Evolutionary conservation across 2,329 filamentous ascomycete species (phyloP), one percentile per base, ranked within the genome.

Genomic region (Microsporum ferrugineum): DNA sequence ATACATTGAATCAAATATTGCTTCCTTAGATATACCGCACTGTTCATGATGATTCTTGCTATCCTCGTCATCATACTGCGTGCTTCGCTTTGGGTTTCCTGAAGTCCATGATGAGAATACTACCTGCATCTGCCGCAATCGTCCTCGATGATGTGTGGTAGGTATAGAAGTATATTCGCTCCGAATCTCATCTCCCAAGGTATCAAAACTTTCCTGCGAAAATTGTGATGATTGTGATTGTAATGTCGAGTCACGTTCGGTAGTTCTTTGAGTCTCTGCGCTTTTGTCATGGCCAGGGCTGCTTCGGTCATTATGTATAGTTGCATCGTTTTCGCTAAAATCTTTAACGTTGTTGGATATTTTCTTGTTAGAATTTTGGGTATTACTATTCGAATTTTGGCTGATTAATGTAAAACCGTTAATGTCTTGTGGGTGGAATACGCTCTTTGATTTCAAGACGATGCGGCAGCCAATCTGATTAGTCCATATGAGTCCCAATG

Each of bases 401-500:
- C 8, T 23, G 7, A 8, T 17, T 34, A 14, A 34, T 8, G 33
- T 55, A 8, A 34, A 17, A 23, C 5, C 2, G 17, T 36, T 34
- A 55, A 17, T 14, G 3, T 12, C 12, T 8, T 8, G 12, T 1
- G 43, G 5, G 17, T 60, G 29, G 41, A 34, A 58, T 63, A 60
- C 31, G 58, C 45, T n/a, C 63, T 63, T 63, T 31, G 65, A 58
- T 87, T 91, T 84, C 58, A 97, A 77, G 0, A 88, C 90, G 62
- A 97, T 84, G 8, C 92, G 87, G 67, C 86, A 86, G 0, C 89
- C 84, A 57, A 96, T 84, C 76, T 96, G 91, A 34, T 91, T 92
- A 2, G 89, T 86, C 92, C 92, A 97, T 8, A 95, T 87, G 5
- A 96, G 80, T 0, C 92, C 92, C 29, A 97, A 76, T 5, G 88